Evolutionary conservation across 225 moss, liverwort and hornwort species (phyloP).

Genomic region (Bryum argenteum): DNA sequence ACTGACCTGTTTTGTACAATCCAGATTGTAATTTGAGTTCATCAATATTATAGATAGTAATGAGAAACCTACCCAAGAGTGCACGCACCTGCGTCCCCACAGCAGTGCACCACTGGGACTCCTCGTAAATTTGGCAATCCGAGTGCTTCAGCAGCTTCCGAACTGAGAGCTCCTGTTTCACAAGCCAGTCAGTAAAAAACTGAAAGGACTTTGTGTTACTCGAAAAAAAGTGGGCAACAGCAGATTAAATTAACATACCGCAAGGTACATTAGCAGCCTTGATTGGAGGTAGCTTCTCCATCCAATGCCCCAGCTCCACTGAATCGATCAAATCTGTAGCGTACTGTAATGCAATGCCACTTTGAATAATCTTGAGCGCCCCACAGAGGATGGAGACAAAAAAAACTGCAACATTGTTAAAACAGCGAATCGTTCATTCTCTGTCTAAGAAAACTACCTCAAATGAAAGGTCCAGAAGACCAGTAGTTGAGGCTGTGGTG

Average conservation of each 20-base stretch:
- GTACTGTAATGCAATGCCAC: slow-evolving; percentile 53
- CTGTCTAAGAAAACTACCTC: slow-evolving; percentile 47
- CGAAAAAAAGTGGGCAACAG: neutral
- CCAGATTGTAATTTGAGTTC: neutral
- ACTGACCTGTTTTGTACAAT: neutral
- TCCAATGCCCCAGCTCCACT: slow-evolving; percentile 85
- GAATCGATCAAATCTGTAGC: slow-evolving; percentile 69
- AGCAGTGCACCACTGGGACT: slow-evolving; percentile 84
- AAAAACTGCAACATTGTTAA: neutral
- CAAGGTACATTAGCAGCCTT: slow-evolving; percentile 69
- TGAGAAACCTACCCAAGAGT: slow-evolving; percentile 73
- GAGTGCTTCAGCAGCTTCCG: slow-evolving; percentile 66
- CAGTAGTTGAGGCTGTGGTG: slow-evolving; percentile 97
- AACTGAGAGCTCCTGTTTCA: slow-evolving; percentile 70
- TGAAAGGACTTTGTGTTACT: neutral
- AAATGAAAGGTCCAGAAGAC: slow-evolving; percentile 75
- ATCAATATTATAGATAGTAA: slow-evolving; percentile 9
- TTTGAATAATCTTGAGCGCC: neutral
- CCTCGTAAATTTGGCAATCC: slow-evolving; percentile 67
- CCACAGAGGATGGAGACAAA: slow-evolving; percentile 11
- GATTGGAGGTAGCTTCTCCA: slow-evolving; percentile 71
- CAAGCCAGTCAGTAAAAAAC: slow-evolving; percentile 19
- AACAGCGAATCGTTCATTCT: neutral
- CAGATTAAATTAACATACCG: slow-evolving; percentile 44
- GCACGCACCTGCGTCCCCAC: slow-evolving; percentile 93